A percentile compares a stretch with the other conserved stretches of the same genome.
These are phyloP conservation scores for Candida chauliodis DNA, from an alignment of 805 yeast genomes.

Conservation along the genomic window DNA sequence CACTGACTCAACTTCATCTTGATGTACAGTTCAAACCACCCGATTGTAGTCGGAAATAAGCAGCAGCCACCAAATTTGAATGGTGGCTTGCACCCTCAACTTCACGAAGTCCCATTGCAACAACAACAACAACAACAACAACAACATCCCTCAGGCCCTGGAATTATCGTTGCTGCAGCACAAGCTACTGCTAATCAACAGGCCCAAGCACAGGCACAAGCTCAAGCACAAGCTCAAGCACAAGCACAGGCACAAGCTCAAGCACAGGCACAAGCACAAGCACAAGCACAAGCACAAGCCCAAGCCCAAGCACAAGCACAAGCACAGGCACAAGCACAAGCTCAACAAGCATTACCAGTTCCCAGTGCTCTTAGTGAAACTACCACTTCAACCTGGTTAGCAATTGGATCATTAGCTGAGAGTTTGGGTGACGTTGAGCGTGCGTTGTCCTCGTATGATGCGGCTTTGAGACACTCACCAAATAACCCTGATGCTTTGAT, in stretches of 20 bases:
- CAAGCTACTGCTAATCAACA: constrained; percentile 7
- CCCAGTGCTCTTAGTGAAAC: constrained; percentile 38
- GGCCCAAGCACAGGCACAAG: constrained; percentile 2
- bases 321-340: constrained; percentile 5
- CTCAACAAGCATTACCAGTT: constrained; percentile 8
- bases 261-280: constrained; percentile 2
- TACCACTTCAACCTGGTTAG: constrained; percentile 82
- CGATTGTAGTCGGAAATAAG: constrained; percentile 7
- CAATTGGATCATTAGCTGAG: constrained; percentile 87
- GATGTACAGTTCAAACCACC: constrained; percentile 5
- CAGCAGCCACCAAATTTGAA: constrained; percentile 10
- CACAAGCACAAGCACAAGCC: constrained; percentile 4
- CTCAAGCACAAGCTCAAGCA: constrained; percentile 4
- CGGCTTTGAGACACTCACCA: constrained; percentile 82
- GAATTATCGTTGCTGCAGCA: constrained; percentile 7
- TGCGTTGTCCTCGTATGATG: constrained; percentile 84
- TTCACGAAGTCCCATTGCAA: constrained; percentile 9
- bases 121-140: constrained; percentile 19
- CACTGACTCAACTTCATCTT: too few species aligned
- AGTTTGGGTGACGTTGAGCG: constrained; percentile 82
- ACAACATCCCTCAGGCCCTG: constrained; percentile 5
- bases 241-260: constrained; percentile 3
- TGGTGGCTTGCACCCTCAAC: constrained; percentile 8
- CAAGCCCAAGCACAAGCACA: constrained; percentile 4
- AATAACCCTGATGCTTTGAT: constrained; percentile 82